Base-by-base conservation (phyloP, 1,139 yeast genomes). In the Oligophagozyma castellii region DNA sequence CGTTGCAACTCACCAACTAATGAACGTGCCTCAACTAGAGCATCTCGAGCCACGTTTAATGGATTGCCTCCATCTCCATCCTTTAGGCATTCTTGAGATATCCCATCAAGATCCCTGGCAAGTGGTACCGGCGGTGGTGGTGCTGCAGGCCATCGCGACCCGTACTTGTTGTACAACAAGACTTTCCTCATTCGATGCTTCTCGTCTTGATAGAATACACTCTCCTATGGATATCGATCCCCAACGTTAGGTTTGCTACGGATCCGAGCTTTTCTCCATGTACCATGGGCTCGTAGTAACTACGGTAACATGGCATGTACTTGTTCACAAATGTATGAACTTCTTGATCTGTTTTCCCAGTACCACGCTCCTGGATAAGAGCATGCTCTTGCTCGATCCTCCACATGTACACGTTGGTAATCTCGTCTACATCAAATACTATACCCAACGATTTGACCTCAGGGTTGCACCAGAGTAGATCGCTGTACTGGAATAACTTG, bases 321-420 rank as follows among this genome's bases (percentile, higher is more conserved):
- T 94, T 66, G 37, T 77, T 72, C 5, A 89, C 73, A 57, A 89
- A 89, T 14, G 39, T 37, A 6, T 41, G 49, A 3, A 89, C 93
- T 43, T 77, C 66, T 0, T 51, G 63, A 42, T 80, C 92, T 2
- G 73, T 56, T 96, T 89, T 84, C 0, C 96, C 96, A 1, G 46
- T 35, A 0, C 94, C 95, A 11, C 51, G 58, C 4, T 36, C 38
- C 5, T 39, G 37, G 6, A 75, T 70, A 43, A 83, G 55, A 3
- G 61, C 69, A 38, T 77, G 80, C 46, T 89, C 98, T 55, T 89
- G 96, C 51, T 86, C 70, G 4, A 67, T 51, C 36, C 98, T 65
- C 98, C 98, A 89, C 6, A 49, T 52, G 50, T 74, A 77, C 4
- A 86, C 89, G 46, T 72, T 74, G 4, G 60, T 45, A 23, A 80